phyloP scores from a whole-genome alignment of 129 eudicot genomes.

The Pseudognaphalium luteoalbum region DNA sequence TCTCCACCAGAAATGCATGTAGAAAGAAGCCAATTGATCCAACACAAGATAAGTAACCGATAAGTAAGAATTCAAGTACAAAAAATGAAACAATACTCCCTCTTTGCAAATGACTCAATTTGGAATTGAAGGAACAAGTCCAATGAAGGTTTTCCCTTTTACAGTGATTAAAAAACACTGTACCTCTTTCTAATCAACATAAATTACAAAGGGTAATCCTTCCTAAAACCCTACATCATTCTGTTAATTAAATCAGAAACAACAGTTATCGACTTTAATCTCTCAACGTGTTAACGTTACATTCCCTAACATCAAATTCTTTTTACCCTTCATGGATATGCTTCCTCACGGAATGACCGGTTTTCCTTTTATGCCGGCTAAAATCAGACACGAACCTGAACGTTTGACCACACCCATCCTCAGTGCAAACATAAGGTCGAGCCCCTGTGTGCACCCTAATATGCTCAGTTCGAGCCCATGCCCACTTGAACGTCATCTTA shows the following conservation, averaged over 20 bases:
- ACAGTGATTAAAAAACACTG: conserved; percentile 33
- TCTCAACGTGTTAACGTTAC: conserved; percentile 46
- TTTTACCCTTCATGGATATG: conserved; percentile 26
- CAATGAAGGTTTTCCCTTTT: conserved; percentile 20
- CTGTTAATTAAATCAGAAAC: conserved; percentile 46
- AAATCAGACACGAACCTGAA: conserved; percentile 96
- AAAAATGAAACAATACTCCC: conserved; percentile 13
- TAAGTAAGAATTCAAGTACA: background rate
- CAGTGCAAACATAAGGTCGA: conserved; percentile 76
- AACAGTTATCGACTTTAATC: conserved; percentile 27
- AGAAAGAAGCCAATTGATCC: background rate
- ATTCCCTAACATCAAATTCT: conserved; percentile 18
- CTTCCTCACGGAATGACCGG: conserved; percentile 85
- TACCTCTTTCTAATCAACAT: conserved; percentile 24
- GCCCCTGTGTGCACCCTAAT: conserved; percentile 94
- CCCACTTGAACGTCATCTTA: conserved; percentile 95
- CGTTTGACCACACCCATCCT: conserved; percentile 88
- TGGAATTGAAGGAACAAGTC: background rate
- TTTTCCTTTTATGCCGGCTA: conserved; percentile 96
- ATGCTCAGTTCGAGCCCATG: conserved; percentile 98
- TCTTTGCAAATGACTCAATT: conserved; percentile 14
- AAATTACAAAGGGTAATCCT: conserved; percentile 25
- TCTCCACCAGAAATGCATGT: no score
- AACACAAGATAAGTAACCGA: background rate
- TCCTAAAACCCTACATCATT: conserved; percentile 33